phyloP scores from a whole-genome alignment of 2,329 filamentous ascomycete genomes.

The Penicillium sp. region DNA sequence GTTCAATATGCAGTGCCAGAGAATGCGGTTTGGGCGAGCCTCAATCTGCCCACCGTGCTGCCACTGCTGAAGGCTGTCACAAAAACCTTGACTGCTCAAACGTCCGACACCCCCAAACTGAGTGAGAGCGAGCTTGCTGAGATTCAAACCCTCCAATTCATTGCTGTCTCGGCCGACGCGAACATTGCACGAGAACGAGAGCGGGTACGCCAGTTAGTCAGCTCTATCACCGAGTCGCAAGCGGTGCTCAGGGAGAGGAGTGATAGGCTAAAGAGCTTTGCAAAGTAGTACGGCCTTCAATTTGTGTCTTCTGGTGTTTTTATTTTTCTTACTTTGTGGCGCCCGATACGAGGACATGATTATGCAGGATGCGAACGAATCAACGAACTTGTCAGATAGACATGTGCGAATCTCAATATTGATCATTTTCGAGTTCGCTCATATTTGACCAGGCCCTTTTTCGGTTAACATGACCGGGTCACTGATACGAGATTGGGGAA shows the following conservation, averaged over 20 bases:
- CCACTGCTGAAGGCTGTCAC: conserved; percentile 28
- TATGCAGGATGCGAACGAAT: neutral
- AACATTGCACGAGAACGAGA: conserved; percentile 23
- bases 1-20: conserved; percentile 2
- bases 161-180: conserved; percentile 17
- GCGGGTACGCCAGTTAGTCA: conserved; percentile 12
- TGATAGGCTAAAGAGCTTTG: conserved; percentile 6
- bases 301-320: neutral
- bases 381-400: neutral
- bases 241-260: conserved; percentile 14
- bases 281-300: neutral
- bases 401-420: neutral
- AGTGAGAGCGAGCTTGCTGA: conserved; percentile 22
- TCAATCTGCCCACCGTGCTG: conserved; percentile 11
- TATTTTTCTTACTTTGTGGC: neutral
- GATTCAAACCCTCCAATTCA: conserved; percentile 19
- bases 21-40: conserved; percentile 27
- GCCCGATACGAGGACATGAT: neutral
- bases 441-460: neutral
- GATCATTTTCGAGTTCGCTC: neutral
- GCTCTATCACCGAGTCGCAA: conserved; percentile 16
- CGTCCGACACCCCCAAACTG: conserved; percentile 15
- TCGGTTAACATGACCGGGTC: neutral
- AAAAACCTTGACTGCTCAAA: conserved; percentile 17
- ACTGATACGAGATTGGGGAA: neutral